Evolutionary conservation across 805 yeast genomes (phyloP), one percentile per base, ranked within the genome.

Genomic region (Barnettozyma vustinii): DNA sequence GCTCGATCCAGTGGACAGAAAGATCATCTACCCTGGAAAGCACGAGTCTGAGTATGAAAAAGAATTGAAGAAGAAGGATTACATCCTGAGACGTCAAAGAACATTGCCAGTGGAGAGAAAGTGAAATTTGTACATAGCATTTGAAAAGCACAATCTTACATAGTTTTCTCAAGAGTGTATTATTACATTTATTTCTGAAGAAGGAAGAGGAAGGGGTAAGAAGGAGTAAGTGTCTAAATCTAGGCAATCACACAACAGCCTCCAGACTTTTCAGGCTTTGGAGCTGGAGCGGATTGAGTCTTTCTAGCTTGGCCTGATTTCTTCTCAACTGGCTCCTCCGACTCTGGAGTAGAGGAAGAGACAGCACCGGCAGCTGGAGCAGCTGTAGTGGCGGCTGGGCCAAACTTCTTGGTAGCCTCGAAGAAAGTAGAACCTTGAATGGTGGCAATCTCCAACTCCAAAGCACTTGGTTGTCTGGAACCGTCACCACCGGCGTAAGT

Each of bases 401-500:
- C 44, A 13, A 72, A 64, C 49, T 67, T 72, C 44, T 58, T 40
- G 19, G 71, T 75, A 25, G 70, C 71, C 46, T 70, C 65, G 60
- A 71, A 81, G 69, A 88, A 88, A 32, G 72, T 63, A 50, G 70
- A 64, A 63, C 95, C 96, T 71, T 87, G 96, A 48, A 69, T 69
- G 46, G 63, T 61, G 26, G 89, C 91, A 48, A 86, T 65, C 55
- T 75, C 75, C 63, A 75, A 68, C 67, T 88, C 96, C 48, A 83
- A 69, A 18, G 71, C 75, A 42, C 81, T 57, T 30, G 89, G 84
- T 55, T 72, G 70, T 71, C 94, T 80, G 8, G 85, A 77, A 44
- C 95, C 96, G 62, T 84, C 92, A 44, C 75, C 71, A 43, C 81
- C 87, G 33, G 96, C 90, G 58, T 76, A 73, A 36, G 87, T 71